Percentiles rank a stretch among this genome's conserved stretches.
phyloP scores from a whole-genome alignment of 768 basidiomycete genomes.

The Mycena crocata region DNA sequence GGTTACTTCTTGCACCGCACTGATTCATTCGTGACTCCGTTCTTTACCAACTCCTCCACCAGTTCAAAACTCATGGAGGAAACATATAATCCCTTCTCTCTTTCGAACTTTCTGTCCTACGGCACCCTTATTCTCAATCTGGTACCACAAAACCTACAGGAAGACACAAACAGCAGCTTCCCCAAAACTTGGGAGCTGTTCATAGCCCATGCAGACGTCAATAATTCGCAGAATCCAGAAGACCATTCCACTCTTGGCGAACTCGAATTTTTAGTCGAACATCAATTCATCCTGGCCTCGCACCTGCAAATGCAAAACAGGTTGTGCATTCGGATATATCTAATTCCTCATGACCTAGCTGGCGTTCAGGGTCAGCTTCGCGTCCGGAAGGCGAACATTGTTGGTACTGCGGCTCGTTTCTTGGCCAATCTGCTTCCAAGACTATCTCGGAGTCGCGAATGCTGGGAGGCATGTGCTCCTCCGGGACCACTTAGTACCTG shows the following conservation, averaged over 20 bases:
- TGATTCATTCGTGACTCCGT: too few species aligned
- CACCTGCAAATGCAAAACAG: constrained; percentile 51
- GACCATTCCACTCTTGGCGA: constrained; percentile 49
- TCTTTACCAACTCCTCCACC: too few species aligned
- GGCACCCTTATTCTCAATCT: too few species aligned
- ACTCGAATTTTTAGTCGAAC: constrained; percentile 64
- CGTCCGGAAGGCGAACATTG: constrained; percentile 52
- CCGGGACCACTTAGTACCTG: constrained; percentile 6
- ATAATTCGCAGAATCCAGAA: constrained; percentile 45
- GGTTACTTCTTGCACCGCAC: too few species aligned
- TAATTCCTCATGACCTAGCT: constrained; percentile 76
- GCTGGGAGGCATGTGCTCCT: constrained; percentile 59
- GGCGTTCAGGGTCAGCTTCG: constrained; percentile 63
- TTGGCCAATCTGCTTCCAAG: constrained; percentile 62
- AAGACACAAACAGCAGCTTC: too few species aligned
- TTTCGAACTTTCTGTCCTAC: too few species aligned
- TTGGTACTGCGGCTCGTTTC: constrained; percentile 51
- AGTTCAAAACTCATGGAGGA: too few species aligned
- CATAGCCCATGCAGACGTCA: too few species aligned
- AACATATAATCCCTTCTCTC: too few species aligned
- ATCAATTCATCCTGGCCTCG: constrained; percentile 68
- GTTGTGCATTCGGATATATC: constrained; percentile 68
- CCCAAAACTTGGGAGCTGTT: too few species aligned
- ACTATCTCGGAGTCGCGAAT: constrained; percentile 51
- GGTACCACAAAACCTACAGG: too few species aligned